These are phyloP conservation scores for Emydomyces testavorans DNA, from an alignment of 2,329 filamentous ascomycete species.

Conservation along the genomic window DNA sequence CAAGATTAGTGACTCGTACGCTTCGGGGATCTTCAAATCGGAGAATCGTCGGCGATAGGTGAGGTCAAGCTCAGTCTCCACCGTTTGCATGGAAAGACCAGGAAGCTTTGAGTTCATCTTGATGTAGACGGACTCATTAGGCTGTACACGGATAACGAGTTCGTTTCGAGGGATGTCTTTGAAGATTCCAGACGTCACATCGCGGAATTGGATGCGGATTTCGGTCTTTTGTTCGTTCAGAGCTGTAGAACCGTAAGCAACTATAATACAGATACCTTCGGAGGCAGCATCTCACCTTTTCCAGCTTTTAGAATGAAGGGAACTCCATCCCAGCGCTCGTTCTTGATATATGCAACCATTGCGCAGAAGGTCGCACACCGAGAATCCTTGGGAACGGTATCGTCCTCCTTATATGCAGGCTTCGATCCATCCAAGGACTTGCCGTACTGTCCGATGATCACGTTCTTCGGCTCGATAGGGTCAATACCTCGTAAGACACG, in stretches of 20 bases:
- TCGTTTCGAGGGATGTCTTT: slow-evolving; percentile 99
- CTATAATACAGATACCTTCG: neutral
- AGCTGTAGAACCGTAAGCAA: slow-evolving; percentile 38
- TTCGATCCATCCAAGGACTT: slow-evolving; percentile 93
- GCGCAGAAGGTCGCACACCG: slow-evolving; percentile 97
- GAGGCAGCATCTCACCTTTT: slow-evolving; percentile 53
- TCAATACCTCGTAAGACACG: slow-evolving; percentile 88
- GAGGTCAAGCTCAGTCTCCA: slow-evolving; percentile 93
- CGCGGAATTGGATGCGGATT: slow-evolving; percentile 98
- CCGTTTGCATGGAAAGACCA: slow-evolving; percentile 97
- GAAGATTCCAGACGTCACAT: slow-evolving; percentile 98
- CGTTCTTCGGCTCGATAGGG: slow-evolving; percentile 95
- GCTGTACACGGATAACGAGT: slow-evolving; percentile 97
- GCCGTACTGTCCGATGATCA: slow-evolving; percentile 98
- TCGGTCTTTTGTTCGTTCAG: slow-evolving; percentile 99
- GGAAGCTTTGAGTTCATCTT: slow-evolving; percentile 99
- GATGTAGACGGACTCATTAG: slow-evolving; percentile 98
- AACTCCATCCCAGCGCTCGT: slow-evolving; percentile 97
- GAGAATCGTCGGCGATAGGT: slow-evolving; percentile 98
- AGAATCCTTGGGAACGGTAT: slow-evolving; percentile 93
- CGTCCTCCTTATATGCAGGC: slow-evolving; percentile 96
- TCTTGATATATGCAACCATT: slow-evolving; percentile 96
- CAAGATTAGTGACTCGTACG: slow-evolving; percentile 93
- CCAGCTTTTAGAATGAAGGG: slow-evolving; percentile 99
- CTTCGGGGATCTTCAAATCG: slow-evolving; percentile 97